phyloP scores from a whole-genome alignment of 2,329 filamentous ascomycete genomes.

The Hortaea sp. region DNA sequence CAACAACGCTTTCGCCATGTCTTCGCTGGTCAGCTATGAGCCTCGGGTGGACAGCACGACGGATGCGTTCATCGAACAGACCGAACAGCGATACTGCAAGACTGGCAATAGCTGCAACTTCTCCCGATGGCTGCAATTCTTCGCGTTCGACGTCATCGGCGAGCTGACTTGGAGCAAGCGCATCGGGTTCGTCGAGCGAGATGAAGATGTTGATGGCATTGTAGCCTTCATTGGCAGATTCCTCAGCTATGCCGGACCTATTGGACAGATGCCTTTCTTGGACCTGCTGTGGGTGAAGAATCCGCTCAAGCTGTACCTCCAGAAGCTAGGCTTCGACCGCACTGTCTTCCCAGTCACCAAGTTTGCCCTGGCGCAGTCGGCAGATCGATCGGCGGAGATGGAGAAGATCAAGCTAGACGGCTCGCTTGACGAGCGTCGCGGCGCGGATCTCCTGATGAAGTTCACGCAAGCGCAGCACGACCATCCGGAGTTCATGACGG shows the following conservation, averaged over 20 bases:
- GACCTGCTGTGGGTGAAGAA: slow-evolving; percentile 66
- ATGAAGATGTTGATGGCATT: slow-evolving; percentile 67
- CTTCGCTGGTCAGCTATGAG: slow-evolving; percentile 65
- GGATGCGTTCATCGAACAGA: slow-evolving; percentile 54
- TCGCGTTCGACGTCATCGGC: slow-evolving; percentile 73
- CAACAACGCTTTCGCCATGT: slow-evolving; percentile 70
- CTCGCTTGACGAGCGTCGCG: slow-evolving; percentile 27
- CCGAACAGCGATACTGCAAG: slow-evolving; percentile 32
- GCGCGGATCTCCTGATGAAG: slow-evolving; percentile 57
- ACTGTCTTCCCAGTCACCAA: slow-evolving; percentile 61
- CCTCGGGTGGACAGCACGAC: slow-evolving; percentile 69
- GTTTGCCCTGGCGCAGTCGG: slow-evolving; percentile 60
- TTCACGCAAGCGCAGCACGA: slow-evolving; percentile 59
- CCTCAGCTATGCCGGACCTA: slow-evolving; percentile 61
- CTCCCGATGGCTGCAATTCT: slow-evolving; percentile 65
- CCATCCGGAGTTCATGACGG: slow-evolving; percentile 61
- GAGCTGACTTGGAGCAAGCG: slow-evolving; percentile 67
- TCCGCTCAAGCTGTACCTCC: slow-evolving; percentile 57
- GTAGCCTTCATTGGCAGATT: slow-evolving; percentile 53
- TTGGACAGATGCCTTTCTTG: slow-evolving; percentile 65
- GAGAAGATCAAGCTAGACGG: slow-evolving; percentile 37
- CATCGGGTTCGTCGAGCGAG: slow-evolving; percentile 64
- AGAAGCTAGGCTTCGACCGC: slow-evolving; percentile 57
- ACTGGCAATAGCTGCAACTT: slow-evolving; percentile 49
- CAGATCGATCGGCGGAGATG: slow-evolving; percentile 50